phyloP scores from a whole-genome alignment of 2,329 filamentous ascomycete genomes.

The Cercospora zeae-maydis region DNA sequence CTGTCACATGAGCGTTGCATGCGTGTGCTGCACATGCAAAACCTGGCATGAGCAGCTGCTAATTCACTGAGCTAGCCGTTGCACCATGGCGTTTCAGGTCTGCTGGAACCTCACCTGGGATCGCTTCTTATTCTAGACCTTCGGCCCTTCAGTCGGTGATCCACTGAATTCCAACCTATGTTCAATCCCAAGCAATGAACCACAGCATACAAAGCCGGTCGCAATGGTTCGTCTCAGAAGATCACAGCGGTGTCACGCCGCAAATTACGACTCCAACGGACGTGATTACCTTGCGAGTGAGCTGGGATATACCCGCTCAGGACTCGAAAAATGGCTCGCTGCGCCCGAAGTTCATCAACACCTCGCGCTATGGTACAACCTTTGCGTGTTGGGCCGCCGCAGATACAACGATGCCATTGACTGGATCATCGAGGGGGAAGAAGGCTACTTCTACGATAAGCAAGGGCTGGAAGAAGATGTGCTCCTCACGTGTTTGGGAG shows the following conservation, averaged over 20 bases:
- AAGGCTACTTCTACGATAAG: slow-evolving; percentile 23
- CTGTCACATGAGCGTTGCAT: background rate
- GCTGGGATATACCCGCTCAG: slow-evolving; percentile 11
- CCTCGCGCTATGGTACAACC: slow-evolving; percentile 24
- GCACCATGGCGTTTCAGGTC: background rate
- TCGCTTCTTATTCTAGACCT: background rate
- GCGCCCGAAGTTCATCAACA: slow-evolving; percentile 22
- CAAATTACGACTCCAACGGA: slow-evolving; percentile 26
- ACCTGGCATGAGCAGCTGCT: background rate
- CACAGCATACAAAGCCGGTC: background rate
- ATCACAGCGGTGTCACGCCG: slow-evolving; percentile 12
- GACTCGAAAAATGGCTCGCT: slow-evolving; percentile 25
- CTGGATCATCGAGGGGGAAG: slow-evolving; percentile 24
- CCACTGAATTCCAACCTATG: background rate
- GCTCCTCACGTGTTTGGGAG: slow-evolving; percentile 24
- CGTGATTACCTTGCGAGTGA: slow-evolving; percentile 24
- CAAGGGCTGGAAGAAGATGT: slow-evolving; percentile 25
- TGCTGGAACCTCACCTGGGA: background rate
- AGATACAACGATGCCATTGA: slow-evolving; percentile 23
- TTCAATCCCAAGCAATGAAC: background rate
- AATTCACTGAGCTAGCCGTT: background rate
- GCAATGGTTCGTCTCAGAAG: slow-evolving; percentile 15
- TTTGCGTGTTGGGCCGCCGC: slow-evolving; percentile 18
- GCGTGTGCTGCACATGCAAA: background rate
- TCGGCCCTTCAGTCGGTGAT: background rate